Evolutionary conservation across 345 rosid genomes (phyloP).

Genomic region (Lumnitzera littorea): DNA sequence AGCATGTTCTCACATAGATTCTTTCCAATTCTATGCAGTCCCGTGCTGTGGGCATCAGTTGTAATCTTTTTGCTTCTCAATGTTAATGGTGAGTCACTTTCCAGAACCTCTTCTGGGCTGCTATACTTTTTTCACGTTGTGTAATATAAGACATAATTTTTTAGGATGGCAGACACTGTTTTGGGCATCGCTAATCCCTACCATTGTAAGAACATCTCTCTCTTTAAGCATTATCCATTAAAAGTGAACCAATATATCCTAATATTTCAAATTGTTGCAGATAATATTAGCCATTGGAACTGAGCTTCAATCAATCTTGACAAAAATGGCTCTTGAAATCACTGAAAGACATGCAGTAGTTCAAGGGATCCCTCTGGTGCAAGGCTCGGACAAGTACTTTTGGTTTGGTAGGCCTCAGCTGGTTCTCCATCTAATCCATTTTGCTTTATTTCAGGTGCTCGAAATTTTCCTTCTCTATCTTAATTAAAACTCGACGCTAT

Average conservation of each 20-base stretch:
- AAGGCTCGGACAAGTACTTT: slow-evolving; percentile 81
- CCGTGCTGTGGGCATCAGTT: slow-evolving; percentile 79
- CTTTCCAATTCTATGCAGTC: slow-evolving; percentile 36
- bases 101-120: too few species aligned
- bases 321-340: slow-evolving; percentile 83
- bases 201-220: slow-evolving; percentile 49
- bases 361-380: slow-evolving; percentile 95
- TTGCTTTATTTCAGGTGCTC: slow-evolving; percentile 87
- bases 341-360: slow-evolving; percentile 82
- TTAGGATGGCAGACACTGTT: slow-evolving; percentile 76
- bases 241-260: too few species aligned
- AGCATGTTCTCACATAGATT: too few species aligned
- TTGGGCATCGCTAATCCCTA: slow-evolving; percentile 63
- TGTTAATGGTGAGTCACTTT: slow-evolving; percentile 43
- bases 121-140: too few species aligned
- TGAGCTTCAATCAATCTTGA: slow-evolving; percentile 73
- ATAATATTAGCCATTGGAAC: slow-evolving; percentile 89
- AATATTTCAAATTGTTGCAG: slow-evolving; percentile 20
- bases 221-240: background rate
- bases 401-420: slow-evolving; percentile 79
- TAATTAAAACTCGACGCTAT: too few species aligned
- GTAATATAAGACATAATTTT: background rate
- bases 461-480: too few species aligned
- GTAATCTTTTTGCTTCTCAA: slow-evolving; percentile 81
- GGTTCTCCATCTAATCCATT: slow-evolving; percentile 81